These are phyloP conservation scores for Auxenochlorella protothecoides DNA, from an alignment of 139 green algal genomes.

Conservation along the genomic window DNA sequence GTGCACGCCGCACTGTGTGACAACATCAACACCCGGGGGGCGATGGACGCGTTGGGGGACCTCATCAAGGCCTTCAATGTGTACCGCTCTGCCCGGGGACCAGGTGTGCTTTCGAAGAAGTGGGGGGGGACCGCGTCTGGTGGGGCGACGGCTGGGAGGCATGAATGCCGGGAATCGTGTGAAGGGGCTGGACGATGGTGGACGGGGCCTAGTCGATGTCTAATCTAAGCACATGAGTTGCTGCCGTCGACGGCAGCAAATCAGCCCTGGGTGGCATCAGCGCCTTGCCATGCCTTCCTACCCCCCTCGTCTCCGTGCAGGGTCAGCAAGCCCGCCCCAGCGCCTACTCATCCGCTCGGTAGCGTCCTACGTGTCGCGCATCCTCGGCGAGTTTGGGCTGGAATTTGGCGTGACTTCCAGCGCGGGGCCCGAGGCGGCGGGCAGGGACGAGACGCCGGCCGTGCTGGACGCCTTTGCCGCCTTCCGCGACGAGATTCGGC, in stretches of 20 bases:
- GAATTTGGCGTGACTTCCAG: conserved; percentile 33
- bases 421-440: conserved; percentile 2
- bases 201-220: no score
- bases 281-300: no score
- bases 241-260: no score
- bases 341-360: conserved; percentile 62
- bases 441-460: conserved; percentile 9
- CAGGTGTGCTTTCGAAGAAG: no score
- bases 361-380: conserved; percentile 66
- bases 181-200: no score
- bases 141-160: no score
- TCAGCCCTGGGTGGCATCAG: no score
- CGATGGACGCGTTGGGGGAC: conserved; percentile 62
- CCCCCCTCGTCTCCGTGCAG: conserved; percentile 6
- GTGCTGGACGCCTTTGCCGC: conserved; percentile 61
- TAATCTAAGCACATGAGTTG: no score
- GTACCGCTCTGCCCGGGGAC: conserved; percentile 36
- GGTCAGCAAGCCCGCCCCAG: conserved; percentile 26
- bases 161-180: no score
- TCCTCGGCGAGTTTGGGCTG: conserved; percentile 75
- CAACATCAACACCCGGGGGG: conserved; percentile 84
- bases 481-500: conserved; percentile 1
- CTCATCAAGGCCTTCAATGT: conserved; percentile 74
- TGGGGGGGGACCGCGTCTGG: no score
- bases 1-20: conserved; percentile 76